A percentile compares a stretch with the other conserved stretches of the same genome.
Conservation (phyloP, 2,329 filamentous ascomycete species). For the Monosporascus sp. region DNA sequence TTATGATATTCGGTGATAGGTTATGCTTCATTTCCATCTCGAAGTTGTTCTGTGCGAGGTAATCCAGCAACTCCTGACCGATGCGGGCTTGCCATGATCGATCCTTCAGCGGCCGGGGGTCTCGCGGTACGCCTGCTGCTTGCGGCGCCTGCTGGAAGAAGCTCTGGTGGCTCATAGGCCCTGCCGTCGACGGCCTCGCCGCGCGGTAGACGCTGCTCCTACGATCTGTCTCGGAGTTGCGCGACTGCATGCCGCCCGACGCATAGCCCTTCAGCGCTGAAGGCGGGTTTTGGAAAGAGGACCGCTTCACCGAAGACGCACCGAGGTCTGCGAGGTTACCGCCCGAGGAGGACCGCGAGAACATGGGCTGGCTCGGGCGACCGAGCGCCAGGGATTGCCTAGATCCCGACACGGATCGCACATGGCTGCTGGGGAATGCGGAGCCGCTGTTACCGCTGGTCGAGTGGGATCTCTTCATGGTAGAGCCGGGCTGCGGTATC, state of each 20-base stretch:
- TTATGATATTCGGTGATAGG: constrained; percentile 84
- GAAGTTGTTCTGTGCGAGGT: constrained; percentile 88
- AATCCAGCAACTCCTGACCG: constrained; percentile 85
- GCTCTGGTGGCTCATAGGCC: constrained; percentile 73
- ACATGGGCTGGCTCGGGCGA: constrained; percentile 80
- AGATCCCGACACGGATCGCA: constrained; percentile 75
- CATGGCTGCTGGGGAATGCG: constrained; percentile 65
- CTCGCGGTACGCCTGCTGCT: constrained; percentile 74
- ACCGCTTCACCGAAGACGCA: constrained; percentile 77
- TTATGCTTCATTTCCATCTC: constrained; percentile 97
- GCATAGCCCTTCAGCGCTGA: constrained; percentile 67
- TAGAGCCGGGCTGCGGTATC: constrained; percentile 86
- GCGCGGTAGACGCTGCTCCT: constrained; percentile 77
- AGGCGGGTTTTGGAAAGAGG: constrained; percentile 66
- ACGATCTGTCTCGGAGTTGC: constrained; percentile 52
- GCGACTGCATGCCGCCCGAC: constrained; percentile 40
- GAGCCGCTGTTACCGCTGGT: constrained; percentile 60
- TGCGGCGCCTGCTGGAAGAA: constrained; percentile 89
- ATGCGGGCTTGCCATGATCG: constrained; percentile 74
- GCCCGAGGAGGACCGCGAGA: constrained; percentile 79
- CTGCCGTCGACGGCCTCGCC: constrained; percentile 59
- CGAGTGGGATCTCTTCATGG: constrained; percentile 88
- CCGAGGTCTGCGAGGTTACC: constrained; percentile 74
- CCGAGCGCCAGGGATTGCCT: constrained; percentile 80
- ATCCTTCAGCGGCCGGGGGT: constrained; percentile 82